Evolutionary conservation across 257 asterid genomes (phyloP), one percentile per base, ranked within the genome.

Genomic region (Penstemon davidsonii): DNA sequence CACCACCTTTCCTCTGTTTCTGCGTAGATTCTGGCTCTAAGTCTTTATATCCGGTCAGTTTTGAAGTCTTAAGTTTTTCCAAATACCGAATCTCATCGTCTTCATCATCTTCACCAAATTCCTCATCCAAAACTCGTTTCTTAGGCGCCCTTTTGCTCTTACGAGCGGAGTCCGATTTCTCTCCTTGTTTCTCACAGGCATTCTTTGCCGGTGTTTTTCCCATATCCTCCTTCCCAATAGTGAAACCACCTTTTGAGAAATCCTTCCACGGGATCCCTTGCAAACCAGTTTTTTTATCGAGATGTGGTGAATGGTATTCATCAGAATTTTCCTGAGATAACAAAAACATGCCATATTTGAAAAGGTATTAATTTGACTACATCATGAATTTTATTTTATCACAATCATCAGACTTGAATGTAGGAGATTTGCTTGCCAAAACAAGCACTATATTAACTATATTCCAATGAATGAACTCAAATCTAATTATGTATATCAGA

Each of bases 71-170:
- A 6, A 91, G 88, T 80, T 91, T 94, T 85, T 94, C 96, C 68
- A 94, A 75, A 78, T 83, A 94, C 46, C 96, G 85, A 71, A 88
- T 88, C 83, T 94, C 99, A 65, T 82, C 97, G 73, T 94, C 98
- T 39, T 83, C 83, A 19, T 84, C 95, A 12, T 89, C 96, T 8
- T 89, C 97, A 65, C 85, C 96, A 75, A 84, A 90, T 5, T 85
- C 89, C 45, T 73, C 88, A 69, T 91, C 96, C 62, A 81, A 78
- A 57, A 73, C 88, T 64, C 95, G 96, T 77, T 74, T 86, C 81
- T 88, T 94, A 41, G 92, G 96, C 36, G 71, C 86, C 79, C 96
- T 81, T 84, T 73, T 88, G 87, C 96, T 94, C 83, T 91, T 94
- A 66, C 99, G 96, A 70, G 82, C 92, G 45, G 84, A 71, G 77